Conservation (phyloP, 768 basidiomycete species). For the Agaricus sinodeliciosus region DNA sequence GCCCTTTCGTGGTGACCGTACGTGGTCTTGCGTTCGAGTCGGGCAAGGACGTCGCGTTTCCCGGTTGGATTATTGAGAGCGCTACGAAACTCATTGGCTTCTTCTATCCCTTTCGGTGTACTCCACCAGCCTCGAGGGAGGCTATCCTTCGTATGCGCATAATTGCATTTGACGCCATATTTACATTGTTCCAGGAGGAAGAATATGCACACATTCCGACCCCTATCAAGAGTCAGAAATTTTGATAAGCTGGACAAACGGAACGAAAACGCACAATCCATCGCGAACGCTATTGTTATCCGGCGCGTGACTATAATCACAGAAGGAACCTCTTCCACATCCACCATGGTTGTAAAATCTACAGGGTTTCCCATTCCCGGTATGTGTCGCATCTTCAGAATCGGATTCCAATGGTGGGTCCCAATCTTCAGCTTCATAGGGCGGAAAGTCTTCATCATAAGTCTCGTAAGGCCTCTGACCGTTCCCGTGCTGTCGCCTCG, state of each 20-base stretch:
- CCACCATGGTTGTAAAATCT: conserved; percentile 51
- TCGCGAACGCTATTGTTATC: conserved; percentile 50
- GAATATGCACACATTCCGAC: conserved; percentile 41
- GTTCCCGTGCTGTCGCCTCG: conserved; percentile 11
- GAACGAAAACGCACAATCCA: conserved; percentile 34
- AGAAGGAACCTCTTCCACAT: conserved; percentile 34
- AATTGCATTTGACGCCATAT: conserved; percentile 32
- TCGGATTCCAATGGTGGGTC: conserved; percentile 41
- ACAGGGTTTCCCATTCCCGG: conserved; percentile 47
- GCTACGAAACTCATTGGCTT: not conserved
- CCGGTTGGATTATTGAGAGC: not conserved
- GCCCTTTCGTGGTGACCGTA: not conserved
- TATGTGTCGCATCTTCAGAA: conserved; percentile 47
- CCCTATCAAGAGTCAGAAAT: conserved; percentile 20
- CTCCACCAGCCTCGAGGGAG: conserved; percentile 33
- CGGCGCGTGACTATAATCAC: conserved; percentile 46
- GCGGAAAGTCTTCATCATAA: conserved; percentile 28
- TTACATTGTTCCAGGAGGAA: conserved; percentile 34
- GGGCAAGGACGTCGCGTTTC: not conserved
- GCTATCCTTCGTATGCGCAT: conserved; percentile 33
- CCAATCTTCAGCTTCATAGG: conserved; percentile 24
- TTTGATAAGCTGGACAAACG: not conserved
- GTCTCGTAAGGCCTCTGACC: conserved; percentile 16
- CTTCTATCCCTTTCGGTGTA: not conserved
- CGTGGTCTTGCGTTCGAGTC: not conserved